These are phyloP conservation scores for Lactifluus subvellereus DNA, from an alignment of 768 basidiomycete genomes.

Conservation along the genomic window DNA sequence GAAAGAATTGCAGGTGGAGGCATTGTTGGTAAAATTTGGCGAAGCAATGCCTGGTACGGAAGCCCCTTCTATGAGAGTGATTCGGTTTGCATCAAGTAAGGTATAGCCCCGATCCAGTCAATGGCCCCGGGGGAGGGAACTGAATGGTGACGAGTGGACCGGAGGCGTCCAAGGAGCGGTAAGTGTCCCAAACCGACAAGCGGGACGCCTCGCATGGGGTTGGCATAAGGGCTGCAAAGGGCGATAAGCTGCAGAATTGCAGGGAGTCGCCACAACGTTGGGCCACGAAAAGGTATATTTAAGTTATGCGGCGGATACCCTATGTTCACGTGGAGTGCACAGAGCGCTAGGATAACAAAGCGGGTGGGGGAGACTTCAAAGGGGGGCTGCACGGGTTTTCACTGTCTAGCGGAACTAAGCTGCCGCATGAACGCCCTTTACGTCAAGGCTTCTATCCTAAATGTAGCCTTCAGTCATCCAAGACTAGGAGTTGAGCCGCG, in stretches of 20 bases:
- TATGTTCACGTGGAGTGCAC: not conserved
- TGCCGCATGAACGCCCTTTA: slow-evolving; percentile 11
- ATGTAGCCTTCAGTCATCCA: not conserved
- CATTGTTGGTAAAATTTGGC: slow-evolving; percentile 12
- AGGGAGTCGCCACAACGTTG: not conserved
- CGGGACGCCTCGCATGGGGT: not conserved
- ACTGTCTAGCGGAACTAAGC: not conserved
- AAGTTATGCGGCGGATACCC: not conserved
- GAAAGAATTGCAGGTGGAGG: slow-evolving; percentile 12
- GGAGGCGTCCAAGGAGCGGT: not conserved
- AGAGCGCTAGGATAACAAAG: not conserved
- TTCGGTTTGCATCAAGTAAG: slow-evolving; percentile 2
- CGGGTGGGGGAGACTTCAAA: slow-evolving; percentile 2
- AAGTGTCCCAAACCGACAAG: not conserved
- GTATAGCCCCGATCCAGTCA: not conserved
- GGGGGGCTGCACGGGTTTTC: not conserved
- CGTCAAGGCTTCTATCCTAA: slow-evolving; percentile 11
- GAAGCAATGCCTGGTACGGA: slow-evolving; percentile 9
- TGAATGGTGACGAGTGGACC: not conserved
- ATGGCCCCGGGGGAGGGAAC: not conserved
- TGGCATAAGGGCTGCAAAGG: not conserved
- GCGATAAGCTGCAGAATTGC: not conserved
- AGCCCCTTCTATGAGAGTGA: not conserved
- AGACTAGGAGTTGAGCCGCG: slow-evolving; percentile 3
- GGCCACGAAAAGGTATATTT: not conserved